Evolutionary conservation across 2,329 filamentous ascomycete genomes (phyloP).

Genomic region (Ascochyta rabiei): DNA sequence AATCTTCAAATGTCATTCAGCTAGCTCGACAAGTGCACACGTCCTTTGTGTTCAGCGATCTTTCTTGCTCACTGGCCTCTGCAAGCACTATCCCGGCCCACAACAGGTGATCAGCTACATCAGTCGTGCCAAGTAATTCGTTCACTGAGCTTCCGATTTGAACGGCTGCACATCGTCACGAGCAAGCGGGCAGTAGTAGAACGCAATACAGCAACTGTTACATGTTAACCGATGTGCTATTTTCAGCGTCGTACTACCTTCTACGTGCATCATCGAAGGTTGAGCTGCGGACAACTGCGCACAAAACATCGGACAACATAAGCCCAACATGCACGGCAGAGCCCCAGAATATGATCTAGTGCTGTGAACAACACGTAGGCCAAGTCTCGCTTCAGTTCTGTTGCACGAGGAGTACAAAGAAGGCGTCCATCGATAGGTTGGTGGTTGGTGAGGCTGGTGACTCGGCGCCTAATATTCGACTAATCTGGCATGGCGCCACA

Average conservation of each 20-base stretch:
- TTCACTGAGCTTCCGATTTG: background rate
- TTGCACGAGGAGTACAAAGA: slow-evolving; percentile 25
- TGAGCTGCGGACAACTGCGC: slow-evolving; percentile 11
- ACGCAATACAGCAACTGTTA: slow-evolving; percentile 3
- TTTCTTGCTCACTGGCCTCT: background rate
- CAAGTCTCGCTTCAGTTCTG: slow-evolving; percentile 39
- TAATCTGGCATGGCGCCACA: slow-evolving; percentile 29
- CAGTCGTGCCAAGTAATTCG: background rate
- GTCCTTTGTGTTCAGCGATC: slow-evolving; percentile 1
- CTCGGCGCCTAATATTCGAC: slow-evolving; percentile 37
- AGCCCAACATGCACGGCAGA: slow-evolving; percentile 17
- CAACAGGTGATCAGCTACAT: background rate
- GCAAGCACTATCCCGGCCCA: background rate
- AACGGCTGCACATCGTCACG: slow-evolving; percentile 1
- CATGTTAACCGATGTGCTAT: slow-evolving; percentile 8
- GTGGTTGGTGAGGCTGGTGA: slow-evolving; percentile 25
- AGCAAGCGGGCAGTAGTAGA: slow-evolving; percentile 1
- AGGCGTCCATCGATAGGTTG: slow-evolving; percentile 29
- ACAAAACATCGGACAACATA: slow-evolving; percentile 12
- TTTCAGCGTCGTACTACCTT: slow-evolving; percentile 15
- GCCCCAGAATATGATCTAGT: slow-evolving; percentile 19
- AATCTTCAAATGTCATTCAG: background rate
- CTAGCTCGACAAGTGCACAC: slow-evolving; percentile 2
- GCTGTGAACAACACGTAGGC: slow-evolving; percentile 36
- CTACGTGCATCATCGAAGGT: slow-evolving; percentile 15